Evolutionary conservation across 2,329 filamentous ascomycete genomes (phyloP).

Genomic region (Ophiostoma himal-ulmi): DNA sequence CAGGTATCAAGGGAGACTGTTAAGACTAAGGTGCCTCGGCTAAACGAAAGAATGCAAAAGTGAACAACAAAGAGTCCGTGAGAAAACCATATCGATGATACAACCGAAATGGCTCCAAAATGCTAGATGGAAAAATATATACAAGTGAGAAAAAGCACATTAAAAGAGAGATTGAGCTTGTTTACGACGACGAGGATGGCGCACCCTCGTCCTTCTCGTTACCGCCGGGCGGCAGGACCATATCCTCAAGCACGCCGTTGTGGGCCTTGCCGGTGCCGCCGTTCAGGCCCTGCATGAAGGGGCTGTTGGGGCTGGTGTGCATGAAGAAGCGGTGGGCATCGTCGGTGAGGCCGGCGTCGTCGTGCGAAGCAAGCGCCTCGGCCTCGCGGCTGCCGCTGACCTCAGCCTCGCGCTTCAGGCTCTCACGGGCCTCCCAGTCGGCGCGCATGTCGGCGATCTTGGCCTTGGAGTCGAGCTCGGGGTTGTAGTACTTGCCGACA

Average conservation of each 20-base stretch:
- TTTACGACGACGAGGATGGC: neutral
- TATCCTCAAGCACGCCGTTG: constrained; percentile 22
- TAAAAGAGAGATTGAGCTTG: neutral
- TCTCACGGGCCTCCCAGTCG: constrained; percentile 54
- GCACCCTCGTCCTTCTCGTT: constrained; percentile 15
- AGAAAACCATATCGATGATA: neutral
- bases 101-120: neutral
- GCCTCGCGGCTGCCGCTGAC: constrained; percentile 33
- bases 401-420: constrained; percentile 45
- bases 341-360: constrained; percentile 47
- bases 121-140: neutral
- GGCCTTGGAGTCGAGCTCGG: constrained; percentile 72
- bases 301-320: constrained; percentile 30
- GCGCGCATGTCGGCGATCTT: constrained; percentile 76
- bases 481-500: constrained; percentile 74
- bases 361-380: constrained; percentile 37
- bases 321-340: constrained; percentile 53
- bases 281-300: constrained; percentile 16
- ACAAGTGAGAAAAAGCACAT: neutral
- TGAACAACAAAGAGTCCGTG: neutral
- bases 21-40: neutral
- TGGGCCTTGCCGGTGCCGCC: constrained; percentile 18
- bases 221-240: constrained; percentile 15
- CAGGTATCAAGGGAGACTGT: neutral
- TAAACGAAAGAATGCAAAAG: neutral